phyloP scores from a whole-genome alignment of 2,329 filamentous ascomycete genomes.

The Colletotrichum sp. region DNA sequence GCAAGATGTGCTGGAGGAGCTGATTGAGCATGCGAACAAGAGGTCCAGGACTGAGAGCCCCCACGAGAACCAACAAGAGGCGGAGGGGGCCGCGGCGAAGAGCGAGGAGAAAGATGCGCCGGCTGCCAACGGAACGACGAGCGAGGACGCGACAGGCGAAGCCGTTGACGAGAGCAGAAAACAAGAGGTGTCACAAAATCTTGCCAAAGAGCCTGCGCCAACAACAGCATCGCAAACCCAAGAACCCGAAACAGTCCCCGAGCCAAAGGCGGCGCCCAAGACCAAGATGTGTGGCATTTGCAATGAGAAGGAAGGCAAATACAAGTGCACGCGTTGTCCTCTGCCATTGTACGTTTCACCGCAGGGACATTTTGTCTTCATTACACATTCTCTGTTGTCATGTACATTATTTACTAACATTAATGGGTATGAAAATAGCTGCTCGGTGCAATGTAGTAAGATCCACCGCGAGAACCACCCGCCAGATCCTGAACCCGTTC shows the following conservation, averaged over 20 bases:
- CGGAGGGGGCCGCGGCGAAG: not conserved
- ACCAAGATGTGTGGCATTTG: constrained; percentile 56
- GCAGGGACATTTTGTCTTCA: not conserved
- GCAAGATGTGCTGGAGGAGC: not conserved
- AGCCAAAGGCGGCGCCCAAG: not conserved
- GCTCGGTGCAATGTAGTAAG: constrained; percentile 63
- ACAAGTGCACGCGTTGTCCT: constrained; percentile 67
- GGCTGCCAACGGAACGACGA: not conserved
- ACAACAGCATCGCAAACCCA: not conserved
- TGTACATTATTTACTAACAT: constrained; percentile 14
- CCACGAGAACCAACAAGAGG: not conserved
- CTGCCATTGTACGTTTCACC: constrained; percentile 59
- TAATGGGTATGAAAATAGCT: constrained; percentile 41
- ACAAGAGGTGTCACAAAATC: not conserved
- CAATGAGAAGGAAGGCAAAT: constrained; percentile 55
- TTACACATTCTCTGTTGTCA: not conserved
- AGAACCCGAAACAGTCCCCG: not conserved
- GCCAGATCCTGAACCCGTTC: constrained; percentile 38
- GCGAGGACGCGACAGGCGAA: not conserved
- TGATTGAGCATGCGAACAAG: not conserved
- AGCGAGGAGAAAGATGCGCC: not conserved
- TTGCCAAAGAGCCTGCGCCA: not conserved
- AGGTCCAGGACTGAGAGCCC: constrained; percentile 6
- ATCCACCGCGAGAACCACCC: constrained; percentile 56
- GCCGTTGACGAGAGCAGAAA: not conserved